Conservation (phyloP, 441 rosid species). For the Pelargonium citronellum region DNA sequence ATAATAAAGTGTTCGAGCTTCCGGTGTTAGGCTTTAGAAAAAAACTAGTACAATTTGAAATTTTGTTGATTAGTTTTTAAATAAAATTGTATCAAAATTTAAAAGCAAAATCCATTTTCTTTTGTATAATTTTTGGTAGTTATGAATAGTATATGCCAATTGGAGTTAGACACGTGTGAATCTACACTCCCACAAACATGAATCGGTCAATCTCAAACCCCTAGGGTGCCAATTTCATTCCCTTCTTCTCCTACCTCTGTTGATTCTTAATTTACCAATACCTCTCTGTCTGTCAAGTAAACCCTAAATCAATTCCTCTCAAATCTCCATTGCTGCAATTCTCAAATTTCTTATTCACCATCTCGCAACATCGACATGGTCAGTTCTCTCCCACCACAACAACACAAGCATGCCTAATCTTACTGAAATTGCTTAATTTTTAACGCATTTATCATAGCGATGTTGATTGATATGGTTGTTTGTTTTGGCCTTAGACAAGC, state of each 20-base stretch:
- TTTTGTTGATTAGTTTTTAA: no score
- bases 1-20: no score
- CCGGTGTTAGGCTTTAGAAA: no score
- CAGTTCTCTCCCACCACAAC: conserved; percentile 5
- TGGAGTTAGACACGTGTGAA: not conserved
- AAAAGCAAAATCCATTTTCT: no score
- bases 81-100: no score
- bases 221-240: not conserved
- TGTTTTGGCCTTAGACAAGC: no score
- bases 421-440: no score
- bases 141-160: not conserved
- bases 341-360: not conserved
- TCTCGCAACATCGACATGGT: not conserved
- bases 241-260: not conserved
- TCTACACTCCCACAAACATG: not conserved
- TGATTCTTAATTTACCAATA: not conserved
- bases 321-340: not conserved
- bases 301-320: not conserved
- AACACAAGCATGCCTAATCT: no score
- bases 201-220: conserved; percentile 2
- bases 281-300: not conserved
- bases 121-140: no score
- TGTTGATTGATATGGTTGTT: no score
- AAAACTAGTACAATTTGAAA: no score
- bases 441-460: no score